These are phyloP conservation scores for Bullera alba DNA, from an alignment of 768 basidiomycete species.

Conservation along the genomic window DNA sequence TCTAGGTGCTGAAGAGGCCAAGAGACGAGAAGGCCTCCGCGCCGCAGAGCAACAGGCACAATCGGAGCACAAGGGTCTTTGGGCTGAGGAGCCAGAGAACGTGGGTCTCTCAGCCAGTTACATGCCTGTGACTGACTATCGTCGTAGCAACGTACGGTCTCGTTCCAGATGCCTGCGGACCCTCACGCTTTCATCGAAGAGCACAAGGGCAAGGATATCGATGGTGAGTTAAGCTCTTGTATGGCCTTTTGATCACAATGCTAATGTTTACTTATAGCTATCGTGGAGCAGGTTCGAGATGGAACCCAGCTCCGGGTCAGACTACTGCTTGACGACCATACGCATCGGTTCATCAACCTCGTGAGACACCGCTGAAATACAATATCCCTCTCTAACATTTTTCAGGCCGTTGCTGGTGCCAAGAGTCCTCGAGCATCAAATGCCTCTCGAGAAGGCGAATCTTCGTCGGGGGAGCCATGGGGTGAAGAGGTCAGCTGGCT, in stretches of 20 bases:
- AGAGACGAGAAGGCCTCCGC: slow-evolving; percentile 63
- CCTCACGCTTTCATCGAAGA: slow-evolving; percentile 80
- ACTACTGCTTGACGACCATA: slow-evolving; percentile 75
- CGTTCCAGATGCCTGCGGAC: slow-evolving; percentile 82
- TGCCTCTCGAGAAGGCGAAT: slow-evolving; percentile 35
- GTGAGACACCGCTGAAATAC: slow-evolving; percentile 48
- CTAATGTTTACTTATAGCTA: slow-evolving; percentile 51
- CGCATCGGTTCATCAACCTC: slow-evolving; percentile 85
- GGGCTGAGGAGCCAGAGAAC: slow-evolving; percentile 52
- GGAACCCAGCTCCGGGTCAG: slow-evolving; percentile 84
- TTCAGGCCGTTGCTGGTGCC: slow-evolving; percentile 40
- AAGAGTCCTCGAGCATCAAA: slow-evolving; percentile 42
- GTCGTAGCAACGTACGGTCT: slow-evolving; percentile 61
- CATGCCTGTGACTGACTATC: neutral
- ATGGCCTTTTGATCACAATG: neutral
- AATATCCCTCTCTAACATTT: neutral
- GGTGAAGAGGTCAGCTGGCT: slow-evolving; percentile 74
- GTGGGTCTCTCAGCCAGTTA: slow-evolving; percentile 15
- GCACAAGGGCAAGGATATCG: slow-evolving; percentile 84
- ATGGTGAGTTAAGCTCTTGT: slow-evolving; percentile 55
- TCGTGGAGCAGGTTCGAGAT: slow-evolving; percentile 90
- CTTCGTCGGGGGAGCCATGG: slow-evolving; percentile 57
- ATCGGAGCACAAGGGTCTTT: slow-evolving; percentile 59
- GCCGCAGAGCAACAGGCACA: slow-evolving; percentile 40
- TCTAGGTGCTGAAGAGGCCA: slow-evolving; percentile 61